Percentiles rank a stretch among this genome's conserved stretches.
Evolutionary conservation across 2,329 filamentous ascomycete genomes (phyloP).

Genomic region (Proliferodiscus dingleyae): DNA sequence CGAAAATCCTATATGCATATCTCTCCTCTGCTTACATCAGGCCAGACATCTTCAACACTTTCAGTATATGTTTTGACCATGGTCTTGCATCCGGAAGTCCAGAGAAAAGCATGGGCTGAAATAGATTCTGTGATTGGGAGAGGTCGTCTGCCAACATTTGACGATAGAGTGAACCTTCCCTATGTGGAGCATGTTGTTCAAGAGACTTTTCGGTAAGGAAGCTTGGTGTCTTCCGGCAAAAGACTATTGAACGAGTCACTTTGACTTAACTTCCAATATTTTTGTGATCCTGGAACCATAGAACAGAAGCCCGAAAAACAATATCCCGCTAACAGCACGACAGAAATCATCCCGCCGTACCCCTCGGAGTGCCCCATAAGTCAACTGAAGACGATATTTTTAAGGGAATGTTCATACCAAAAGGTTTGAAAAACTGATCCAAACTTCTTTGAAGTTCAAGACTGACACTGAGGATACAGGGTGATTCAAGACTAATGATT

Average conservation of each 20-base stretch:
- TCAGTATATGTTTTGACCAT: conserved; percentile 38
- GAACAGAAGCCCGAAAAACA: too few relatives aligned
- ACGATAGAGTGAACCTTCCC: conserved; percentile 38
- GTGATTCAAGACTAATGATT: too few relatives aligned
- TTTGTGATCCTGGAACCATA: too few relatives aligned
- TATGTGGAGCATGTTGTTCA: conserved; percentile 41
- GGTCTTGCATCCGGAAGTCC: conserved; percentile 35
- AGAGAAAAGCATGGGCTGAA: conserved; percentile 41
- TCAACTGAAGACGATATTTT: conserved; percentile 50
- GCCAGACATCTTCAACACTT: conserved; percentile 37
- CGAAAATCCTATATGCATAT: conserved; percentile 36
- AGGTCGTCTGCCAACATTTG: conserved; percentile 41
- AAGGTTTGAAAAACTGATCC: conserved; percentile 34
- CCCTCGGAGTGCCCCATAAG: conserved; percentile 46
- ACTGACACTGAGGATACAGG: too few relatives aligned
- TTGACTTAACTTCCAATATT: too few relatives aligned
- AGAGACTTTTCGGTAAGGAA: conserved; percentile 40
- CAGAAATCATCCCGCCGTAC: too few relatives aligned
- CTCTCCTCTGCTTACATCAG: conserved; percentile 35
- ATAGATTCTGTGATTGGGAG: conserved; percentile 44
- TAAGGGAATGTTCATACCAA: conserved; percentile 50
- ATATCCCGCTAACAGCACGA: too few relatives aligned
- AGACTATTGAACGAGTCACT: too few relatives aligned
- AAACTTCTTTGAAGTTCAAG: too few relatives aligned
- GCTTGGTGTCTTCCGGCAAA: too few relatives aligned